phyloP scores from a whole-genome alignment of 2,329 filamentous ascomycete species.

The Aspergillus persii region DNA sequence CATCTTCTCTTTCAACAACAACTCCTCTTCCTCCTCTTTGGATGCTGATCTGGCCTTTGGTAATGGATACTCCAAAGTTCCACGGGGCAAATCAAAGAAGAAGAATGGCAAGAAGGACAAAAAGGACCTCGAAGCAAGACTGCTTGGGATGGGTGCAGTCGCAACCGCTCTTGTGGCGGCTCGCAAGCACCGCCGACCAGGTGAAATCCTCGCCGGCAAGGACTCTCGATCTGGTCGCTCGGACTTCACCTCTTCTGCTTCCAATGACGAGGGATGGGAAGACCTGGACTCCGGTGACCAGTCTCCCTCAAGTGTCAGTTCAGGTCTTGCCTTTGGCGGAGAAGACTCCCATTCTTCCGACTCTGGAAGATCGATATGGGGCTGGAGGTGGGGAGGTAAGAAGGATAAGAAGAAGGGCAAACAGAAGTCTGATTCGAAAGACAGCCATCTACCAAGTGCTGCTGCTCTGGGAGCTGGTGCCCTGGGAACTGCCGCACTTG shows the following conservation, averaged over 20 bases:
- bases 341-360: constrained; percentile 54
- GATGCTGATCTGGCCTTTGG: constrained; percentile 69
- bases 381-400: constrained; percentile 58
- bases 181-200: constrained; percentile 35
- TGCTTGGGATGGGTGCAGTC: constrained; percentile 49
- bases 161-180: constrained; percentile 47
- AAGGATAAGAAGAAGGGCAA: constrained; percentile 20
- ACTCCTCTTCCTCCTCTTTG: constrained; percentile 66
- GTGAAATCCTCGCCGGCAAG: constrained; percentile 32
- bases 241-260: constrained; percentile 25
- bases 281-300: constrained; percentile 57
- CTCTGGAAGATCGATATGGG: constrained; percentile 58
- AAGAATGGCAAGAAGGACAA: constrained; percentile 26
- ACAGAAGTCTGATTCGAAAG: constrained; percentile 15
- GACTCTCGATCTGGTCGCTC: constrained; percentile 27
- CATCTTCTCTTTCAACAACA: constrained; percentile 56
- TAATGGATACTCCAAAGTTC: constrained; percentile 48
- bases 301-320: constrained; percentile 53
- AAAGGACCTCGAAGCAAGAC: constrained; percentile 44
- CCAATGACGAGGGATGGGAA: constrained; percentile 56
- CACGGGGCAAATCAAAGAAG: constrained; percentile 35
- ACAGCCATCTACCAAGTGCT: constrained; percentile 20
- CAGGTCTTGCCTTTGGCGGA: constrained; percentile 58
- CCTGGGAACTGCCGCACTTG: constrained; percentile 43
- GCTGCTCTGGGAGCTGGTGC: constrained; percentile 42